phyloP scores from a whole-genome alignment of 2,329 filamentous ascomycete genomes.

The Volutella citrinella region DNA sequence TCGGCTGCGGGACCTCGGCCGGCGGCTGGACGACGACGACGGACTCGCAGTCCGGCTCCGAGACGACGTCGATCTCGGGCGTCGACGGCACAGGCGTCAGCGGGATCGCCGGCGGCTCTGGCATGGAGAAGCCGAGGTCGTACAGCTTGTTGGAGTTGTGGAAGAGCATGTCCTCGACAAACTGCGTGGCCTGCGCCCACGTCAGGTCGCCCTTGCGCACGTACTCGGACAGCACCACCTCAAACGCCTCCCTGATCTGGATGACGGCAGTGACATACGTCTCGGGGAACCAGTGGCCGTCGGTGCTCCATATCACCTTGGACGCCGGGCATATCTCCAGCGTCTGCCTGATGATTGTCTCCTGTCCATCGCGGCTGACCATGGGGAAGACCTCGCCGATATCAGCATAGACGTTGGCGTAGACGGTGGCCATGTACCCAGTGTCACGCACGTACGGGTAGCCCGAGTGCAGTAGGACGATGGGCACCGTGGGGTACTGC shows the following conservation, averaged over 20 bases:
- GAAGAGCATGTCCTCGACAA: slow-evolving; percentile 69
- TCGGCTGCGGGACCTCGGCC: slow-evolving; percentile 30
- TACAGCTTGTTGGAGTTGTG: slow-evolving; percentile 77
- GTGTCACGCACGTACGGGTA: slow-evolving; percentile 79
- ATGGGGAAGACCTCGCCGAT: slow-evolving; percentile 81
- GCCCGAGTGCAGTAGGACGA: slow-evolving; percentile 75
- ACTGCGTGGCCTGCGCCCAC: slow-evolving; percentile 57
- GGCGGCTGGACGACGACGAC: no score
- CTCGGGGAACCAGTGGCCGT: slow-evolving; percentile 77
- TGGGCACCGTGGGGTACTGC: slow-evolving; percentile 64
- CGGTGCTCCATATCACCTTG: slow-evolving; percentile 78
- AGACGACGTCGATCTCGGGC: slow-evolving; percentile 10
- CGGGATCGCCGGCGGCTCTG: slow-evolving; percentile 34
- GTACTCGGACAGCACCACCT: slow-evolving; percentile 65
- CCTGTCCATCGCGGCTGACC: slow-evolving; percentile 73
- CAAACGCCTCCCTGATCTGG: slow-evolving; percentile 69
- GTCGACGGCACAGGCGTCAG: no score
- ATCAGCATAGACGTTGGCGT: slow-evolving; percentile 78
- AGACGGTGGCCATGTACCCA: slow-evolving; percentile 74
- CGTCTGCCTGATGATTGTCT: slow-evolving; percentile 65
- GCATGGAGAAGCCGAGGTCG: slow-evolving; percentile 52
- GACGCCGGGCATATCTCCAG: slow-evolving; percentile 72
- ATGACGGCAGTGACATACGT: slow-evolving; percentile 70
- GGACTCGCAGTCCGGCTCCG: no score
- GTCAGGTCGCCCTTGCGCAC: slow-evolving; percentile 62